These are phyloP conservation scores for Papiliotrema terrestris DNA, from an alignment of 1,284 basidiomycete genomes.

Conservation along the genomic window DNA sequence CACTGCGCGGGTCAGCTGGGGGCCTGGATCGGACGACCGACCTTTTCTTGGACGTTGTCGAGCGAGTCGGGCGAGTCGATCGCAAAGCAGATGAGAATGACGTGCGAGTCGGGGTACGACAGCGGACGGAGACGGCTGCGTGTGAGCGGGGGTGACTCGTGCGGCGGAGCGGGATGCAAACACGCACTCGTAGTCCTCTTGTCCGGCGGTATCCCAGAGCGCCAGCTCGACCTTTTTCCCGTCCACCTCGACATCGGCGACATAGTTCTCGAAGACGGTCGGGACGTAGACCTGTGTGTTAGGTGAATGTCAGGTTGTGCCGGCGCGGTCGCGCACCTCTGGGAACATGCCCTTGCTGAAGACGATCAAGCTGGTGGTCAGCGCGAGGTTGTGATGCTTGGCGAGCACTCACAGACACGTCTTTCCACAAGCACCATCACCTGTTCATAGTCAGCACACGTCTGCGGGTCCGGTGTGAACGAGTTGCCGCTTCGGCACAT, in stretches of 20 bases:
- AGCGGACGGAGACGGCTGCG: slow-evolving; percentile 80
- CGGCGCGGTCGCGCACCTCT: slow-evolving; percentile 58
- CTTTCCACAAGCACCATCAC: slow-evolving; percentile 56
- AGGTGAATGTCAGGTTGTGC: neutral
- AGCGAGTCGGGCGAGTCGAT: slow-evolving; percentile 88
- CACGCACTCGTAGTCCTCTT: slow-evolving; percentile 63
- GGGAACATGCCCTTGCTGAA: slow-evolving; percentile 84
- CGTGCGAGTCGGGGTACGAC: slow-evolving; percentile 86
- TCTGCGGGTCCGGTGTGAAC: neutral
- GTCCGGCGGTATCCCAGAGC: slow-evolving; percentile 92
- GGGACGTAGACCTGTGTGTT: slow-evolving; percentile 75
- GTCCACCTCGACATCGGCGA: slow-evolving; percentile 84
- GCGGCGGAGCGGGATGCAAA: too few relatives aligned
- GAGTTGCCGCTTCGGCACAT: neutral
- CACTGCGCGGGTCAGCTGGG: slow-evolving; percentile 55
- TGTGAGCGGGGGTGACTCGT: slow-evolving; percentile 2
- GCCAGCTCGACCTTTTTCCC: slow-evolving; percentile 89
- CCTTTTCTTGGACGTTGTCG: slow-evolving; percentile 95
- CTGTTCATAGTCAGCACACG: slow-evolving; percentile 22
- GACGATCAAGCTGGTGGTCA: slow-evolving; percentile 49
- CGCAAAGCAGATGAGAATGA: slow-evolving; percentile 90
- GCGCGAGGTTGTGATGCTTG: neutral
- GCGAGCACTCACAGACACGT: slow-evolving; percentile 51
- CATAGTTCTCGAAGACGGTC: slow-evolving; percentile 83
- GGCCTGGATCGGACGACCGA: slow-evolving; percentile 44